Conservation (phyloP, 352 stramenopile genomes). For the Phytopythium oedochilum region DNA sequence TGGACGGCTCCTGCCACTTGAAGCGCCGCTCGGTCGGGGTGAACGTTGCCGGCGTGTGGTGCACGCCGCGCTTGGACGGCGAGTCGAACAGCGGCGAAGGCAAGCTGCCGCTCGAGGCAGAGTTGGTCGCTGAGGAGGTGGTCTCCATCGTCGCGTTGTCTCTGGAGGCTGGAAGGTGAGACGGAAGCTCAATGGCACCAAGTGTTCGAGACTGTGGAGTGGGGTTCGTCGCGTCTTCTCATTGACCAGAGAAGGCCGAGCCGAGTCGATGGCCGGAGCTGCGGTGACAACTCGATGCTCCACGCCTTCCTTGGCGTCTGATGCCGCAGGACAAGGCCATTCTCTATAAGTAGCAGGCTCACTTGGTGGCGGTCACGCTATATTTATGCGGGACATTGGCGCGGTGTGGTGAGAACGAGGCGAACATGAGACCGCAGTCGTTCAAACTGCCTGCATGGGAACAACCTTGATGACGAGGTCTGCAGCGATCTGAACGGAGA, state of each 20-base stretch:
- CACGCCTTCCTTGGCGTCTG: neutral
- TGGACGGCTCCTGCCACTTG: constrained; percentile 55
- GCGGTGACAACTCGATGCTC: neutral
- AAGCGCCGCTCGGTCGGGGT: constrained; percentile 67
- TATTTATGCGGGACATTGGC: too few relatives aligned
- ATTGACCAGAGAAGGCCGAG: neutral
- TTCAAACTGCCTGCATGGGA: too few relatives aligned
- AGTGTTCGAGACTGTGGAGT: neutral
- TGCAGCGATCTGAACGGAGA: too few relatives aligned
- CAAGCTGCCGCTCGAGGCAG: constrained; percentile 10
- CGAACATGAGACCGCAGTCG: too few relatives aligned
- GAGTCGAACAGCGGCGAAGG: constrained; percentile 62
- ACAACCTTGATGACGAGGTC: too few relatives aligned
- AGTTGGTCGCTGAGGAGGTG: constrained; percentile 15
- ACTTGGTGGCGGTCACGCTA: neutral
- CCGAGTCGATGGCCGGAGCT: too few relatives aligned
- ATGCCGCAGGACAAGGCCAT: neutral
- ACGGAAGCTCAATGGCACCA: neutral
- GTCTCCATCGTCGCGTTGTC: neutral
- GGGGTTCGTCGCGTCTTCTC: neutral
- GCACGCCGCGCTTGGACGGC: constrained; percentile 65
- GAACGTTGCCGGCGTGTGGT: constrained; percentile 64
- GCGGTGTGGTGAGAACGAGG: too few relatives aligned
- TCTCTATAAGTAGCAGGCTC: neutral
- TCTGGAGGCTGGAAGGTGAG: too few relatives aligned